A percentile compares a stretch with the other conserved stretches of the same genome.
These are phyloP conservation scores for Pyrenochaeta sp. DNA, from an alignment of 2,329 filamentous ascomycete species.

Conservation along the genomic window DNA sequence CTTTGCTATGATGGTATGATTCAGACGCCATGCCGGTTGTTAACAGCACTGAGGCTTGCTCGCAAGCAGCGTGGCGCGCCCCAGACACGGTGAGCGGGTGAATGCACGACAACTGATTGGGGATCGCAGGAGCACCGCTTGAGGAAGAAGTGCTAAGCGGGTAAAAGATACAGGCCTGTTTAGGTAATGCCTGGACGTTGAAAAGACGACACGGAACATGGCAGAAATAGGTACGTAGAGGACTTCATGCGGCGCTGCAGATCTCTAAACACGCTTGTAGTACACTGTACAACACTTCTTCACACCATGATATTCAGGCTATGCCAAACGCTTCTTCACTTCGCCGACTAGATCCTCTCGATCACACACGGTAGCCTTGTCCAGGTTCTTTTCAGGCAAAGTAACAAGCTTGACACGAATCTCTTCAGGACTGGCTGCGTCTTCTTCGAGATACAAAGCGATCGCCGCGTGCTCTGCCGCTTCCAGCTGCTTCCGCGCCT, in stretches of 20 bases:
- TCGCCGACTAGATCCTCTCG: slow-evolving; percentile 67
- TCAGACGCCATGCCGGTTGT: too few relatives aligned
- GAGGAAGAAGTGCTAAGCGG: neutral
- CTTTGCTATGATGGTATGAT: too few relatives aligned
- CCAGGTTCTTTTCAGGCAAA: slow-evolving; percentile 79
- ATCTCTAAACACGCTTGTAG: too few relatives aligned
- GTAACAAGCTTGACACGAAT: slow-evolving; percentile 81
- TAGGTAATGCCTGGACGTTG: too few relatives aligned
- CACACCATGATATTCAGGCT: slow-evolving; percentile 5
- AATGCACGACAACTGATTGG: slow-evolving; percentile 1
- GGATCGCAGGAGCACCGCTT: neutral
- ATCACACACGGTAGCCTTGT: slow-evolving; percentile 70
- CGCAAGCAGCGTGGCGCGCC: too few relatives aligned
- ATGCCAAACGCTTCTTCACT: slow-evolving; percentile 53
- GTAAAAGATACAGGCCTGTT: too few relatives aligned
- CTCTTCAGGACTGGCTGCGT: slow-evolving; percentile 78
- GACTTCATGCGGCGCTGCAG: too few relatives aligned
- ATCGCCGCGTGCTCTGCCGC: slow-evolving; percentile 77
- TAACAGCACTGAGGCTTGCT: too few relatives aligned
- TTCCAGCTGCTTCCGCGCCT: slow-evolving; percentile 85
- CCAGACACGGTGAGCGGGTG: neutral
- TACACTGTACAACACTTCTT: too few relatives aligned
- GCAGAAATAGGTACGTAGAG: too few relatives aligned
- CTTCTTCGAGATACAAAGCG: slow-evolving; percentile 84
- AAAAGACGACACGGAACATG: too few relatives aligned